Evolutionary conservation across 192 early-diverging fungal genomes (phyloP).

Genomic region (Umbelopsis vinacea): DNA sequence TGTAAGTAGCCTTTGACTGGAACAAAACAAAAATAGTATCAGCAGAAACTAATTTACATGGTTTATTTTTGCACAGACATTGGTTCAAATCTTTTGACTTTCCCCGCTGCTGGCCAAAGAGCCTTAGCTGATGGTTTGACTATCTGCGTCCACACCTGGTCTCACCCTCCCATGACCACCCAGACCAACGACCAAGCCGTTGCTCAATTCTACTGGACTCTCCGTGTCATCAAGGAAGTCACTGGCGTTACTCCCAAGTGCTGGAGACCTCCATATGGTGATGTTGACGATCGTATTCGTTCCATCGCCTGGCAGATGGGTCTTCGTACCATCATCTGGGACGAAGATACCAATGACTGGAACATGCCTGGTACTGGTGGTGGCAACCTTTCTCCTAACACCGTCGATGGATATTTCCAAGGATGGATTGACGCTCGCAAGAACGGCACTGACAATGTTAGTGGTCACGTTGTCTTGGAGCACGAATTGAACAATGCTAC

Average conservation of each 20-base stretch:
- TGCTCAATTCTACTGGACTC: slow-evolving; percentile 65
- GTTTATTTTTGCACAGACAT: slow-evolving; percentile 22
- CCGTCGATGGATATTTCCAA: slow-evolving; percentile 38
- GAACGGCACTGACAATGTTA: slow-evolving; percentile 18
- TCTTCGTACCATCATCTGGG: slow-evolving; percentile 40
- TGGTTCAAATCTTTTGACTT: slow-evolving; percentile 43
- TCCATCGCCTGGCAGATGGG: slow-evolving; percentile 56
- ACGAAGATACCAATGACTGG: slow-evolving; percentile 40
- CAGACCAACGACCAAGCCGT: slow-evolving; percentile 58
- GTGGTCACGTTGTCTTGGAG: slow-evolving; percentile 43
- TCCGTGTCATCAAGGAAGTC: slow-evolving; percentile 46
- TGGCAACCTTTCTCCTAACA: slow-evolving; percentile 27
- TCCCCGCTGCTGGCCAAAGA: slow-evolving; percentile 39
- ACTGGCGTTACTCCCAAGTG: slow-evolving; percentile 50
- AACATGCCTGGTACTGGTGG: slow-evolving; percentile 35
- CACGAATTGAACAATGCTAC: slow-evolving; percentile 50
- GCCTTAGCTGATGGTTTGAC: slow-evolving; percentile 55
- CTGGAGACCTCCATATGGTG: slow-evolving; percentile 61
- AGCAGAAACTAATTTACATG: neutral
- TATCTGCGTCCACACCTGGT: slow-evolving; percentile 68
- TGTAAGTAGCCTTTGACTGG: slow-evolving; percentile 25
- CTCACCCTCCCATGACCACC: slow-evolving; percentile 56
- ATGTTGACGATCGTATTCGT: slow-evolving; percentile 62
- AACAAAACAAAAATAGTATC: too few relatives aligned
- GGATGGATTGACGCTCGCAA: slow-evolving; percentile 31